Percentiles rank a stretch among this genome's conserved stretches.
Evolutionary conservation across 768 basidiomycete genomes (phyloP).

Genomic region (Cystofilobasidium bisporidii): DNA sequence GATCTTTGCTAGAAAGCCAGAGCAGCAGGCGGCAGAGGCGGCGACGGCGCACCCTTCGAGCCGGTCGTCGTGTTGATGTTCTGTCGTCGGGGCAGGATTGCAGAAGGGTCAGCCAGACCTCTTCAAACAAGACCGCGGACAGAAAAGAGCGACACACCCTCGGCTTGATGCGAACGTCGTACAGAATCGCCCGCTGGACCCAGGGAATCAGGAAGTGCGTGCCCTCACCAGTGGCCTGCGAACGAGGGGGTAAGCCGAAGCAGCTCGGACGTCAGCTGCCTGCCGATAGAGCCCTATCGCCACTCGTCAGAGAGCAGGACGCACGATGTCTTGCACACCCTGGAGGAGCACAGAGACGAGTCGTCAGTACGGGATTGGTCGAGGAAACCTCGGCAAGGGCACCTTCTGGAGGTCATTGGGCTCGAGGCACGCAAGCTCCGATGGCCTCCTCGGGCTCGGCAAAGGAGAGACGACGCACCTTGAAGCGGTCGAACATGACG

Average conservation of each 20-base stretch:
- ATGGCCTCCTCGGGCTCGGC: too few relatives aligned
- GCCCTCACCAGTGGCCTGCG: conserved; percentile 79
- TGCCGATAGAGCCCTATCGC: too few relatives aligned
- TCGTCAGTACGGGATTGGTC: too few relatives aligned
- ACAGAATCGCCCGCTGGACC: conserved; percentile 90
- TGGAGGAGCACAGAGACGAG: background rate
- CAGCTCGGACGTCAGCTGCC: too few relatives aligned
- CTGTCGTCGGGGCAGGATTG: conserved; percentile 42
- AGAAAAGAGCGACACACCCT: conserved; percentile 54
- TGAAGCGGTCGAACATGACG: conserved; percentile 97
- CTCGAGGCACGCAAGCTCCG: background rate
- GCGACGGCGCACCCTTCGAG: conserved; percentile 56
- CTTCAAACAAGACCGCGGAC: too few relatives aligned
- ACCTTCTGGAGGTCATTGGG: too few relatives aligned
- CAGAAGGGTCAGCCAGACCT: background rate
- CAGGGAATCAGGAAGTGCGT: conserved; percentile 94
- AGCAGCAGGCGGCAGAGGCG: too few relatives aligned
- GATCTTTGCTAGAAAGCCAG: too few relatives aligned
- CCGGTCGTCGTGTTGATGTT: conserved; percentile 99
- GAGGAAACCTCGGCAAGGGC: too few relatives aligned
- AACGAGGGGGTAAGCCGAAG: too few relatives aligned
- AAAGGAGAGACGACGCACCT: conserved; percentile 46
- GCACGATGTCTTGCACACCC: background rate
- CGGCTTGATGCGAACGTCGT: conserved; percentile 95
- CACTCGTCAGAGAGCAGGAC: too few relatives aligned